Evolutionary conservation across 2,329 filamentous ascomycete species (phyloP).

Genomic region (Helicocarpus griseus): DNA sequence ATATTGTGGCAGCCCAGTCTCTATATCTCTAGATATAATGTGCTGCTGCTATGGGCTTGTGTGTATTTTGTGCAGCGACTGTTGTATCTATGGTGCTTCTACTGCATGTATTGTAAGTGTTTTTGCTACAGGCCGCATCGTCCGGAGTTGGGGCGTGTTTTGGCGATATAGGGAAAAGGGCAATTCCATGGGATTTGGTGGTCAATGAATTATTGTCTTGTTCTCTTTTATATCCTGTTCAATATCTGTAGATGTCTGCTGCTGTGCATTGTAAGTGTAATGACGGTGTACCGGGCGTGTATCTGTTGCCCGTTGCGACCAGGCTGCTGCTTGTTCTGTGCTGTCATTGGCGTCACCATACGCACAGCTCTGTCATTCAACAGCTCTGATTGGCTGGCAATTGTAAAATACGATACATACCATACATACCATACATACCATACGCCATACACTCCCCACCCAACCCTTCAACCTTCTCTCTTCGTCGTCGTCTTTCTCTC

Average conservation of each 20-base stretch:
- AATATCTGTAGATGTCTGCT: background rate
- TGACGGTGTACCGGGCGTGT: background rate
- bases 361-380: background rate
- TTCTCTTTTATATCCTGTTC: background rate
- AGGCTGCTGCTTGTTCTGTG: background rate
- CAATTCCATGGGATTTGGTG: background rate
- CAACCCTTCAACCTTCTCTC: background rate
- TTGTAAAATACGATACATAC: background rate
- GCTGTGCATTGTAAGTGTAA: conserved; percentile 7
- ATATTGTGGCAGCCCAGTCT: conserved; percentile 91
- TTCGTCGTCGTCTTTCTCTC: conserved; percentile 8
- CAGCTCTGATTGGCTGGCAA: background rate
- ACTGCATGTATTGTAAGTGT: background rate
- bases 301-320: conserved; percentile 6
- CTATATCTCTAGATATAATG: conserved; percentile 61
- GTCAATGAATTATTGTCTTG: background rate
- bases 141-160: conserved; percentile 1
- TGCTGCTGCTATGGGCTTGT: background rate
- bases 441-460: background rate
- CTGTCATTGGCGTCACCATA: background rate
- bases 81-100: no score
- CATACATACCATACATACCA: background rate
- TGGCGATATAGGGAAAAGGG: background rate
- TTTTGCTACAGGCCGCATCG: background rate
- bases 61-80: background rate